Conservation (phyloP, 257 asterid species). For the Voacanga thouarsii region DNA sequence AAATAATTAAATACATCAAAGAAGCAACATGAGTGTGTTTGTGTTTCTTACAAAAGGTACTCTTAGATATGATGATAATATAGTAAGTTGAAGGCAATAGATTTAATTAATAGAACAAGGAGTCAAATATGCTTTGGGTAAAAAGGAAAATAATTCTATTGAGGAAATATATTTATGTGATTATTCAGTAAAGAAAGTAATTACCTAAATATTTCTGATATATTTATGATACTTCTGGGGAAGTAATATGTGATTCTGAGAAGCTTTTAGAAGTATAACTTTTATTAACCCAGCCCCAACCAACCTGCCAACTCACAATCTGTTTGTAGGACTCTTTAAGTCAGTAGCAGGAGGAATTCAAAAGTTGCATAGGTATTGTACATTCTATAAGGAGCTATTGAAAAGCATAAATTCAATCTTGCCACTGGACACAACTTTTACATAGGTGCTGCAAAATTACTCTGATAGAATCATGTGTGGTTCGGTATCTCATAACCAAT, state of each 20-base stretch:
- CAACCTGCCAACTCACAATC: neutral
- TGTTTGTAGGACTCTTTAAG: neutral
- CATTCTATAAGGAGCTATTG: neutral
- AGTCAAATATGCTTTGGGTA: neutral
- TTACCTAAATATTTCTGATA: neutral
- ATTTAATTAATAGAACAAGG: neutral
- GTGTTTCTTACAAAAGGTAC: neutral
- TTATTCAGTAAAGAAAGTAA: neutral
- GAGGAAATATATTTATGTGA: neutral
- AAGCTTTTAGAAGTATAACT: neutral
- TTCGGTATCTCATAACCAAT: neutral
- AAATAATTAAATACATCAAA: neutral
- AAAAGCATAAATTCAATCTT: neutral
- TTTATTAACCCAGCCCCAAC: neutral
- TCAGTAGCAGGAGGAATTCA: neutral
- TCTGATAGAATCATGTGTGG: neutral
- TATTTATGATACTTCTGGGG: neutral
- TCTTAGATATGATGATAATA: neutral
- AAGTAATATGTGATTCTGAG: slow-evolving; percentile 2
- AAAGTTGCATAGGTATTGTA: neutral
- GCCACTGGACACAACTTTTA: neutral
- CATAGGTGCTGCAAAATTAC: neutral
- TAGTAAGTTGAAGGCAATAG: neutral
- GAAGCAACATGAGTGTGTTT: neutral
- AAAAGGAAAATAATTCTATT: neutral